These are phyloP conservation scores for Podaxis sp. DNA, from an alignment of 768 basidiomycete species.

Conservation along the genomic window DNA sequence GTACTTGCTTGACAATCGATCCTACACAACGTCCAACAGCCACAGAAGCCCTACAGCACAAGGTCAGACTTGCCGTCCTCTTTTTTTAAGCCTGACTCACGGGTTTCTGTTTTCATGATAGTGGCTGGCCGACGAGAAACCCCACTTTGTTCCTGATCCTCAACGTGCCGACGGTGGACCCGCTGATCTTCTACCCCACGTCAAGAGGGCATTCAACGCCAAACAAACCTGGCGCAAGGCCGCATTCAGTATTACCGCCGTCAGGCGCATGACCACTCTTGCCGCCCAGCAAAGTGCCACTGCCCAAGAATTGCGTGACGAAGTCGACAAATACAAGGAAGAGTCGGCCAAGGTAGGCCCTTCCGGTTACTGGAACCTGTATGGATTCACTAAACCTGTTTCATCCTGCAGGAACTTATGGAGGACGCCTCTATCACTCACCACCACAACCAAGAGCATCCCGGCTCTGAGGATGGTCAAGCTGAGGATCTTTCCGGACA, in stretches of 20 bases:
- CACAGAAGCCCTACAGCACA: constrained; percentile 67
- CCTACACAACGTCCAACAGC: constrained; percentile 81
- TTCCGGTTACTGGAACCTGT: neutral
- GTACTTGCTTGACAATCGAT: constrained; percentile 81
- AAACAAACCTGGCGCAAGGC: constrained; percentile 88
- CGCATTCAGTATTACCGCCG: constrained; percentile 81
- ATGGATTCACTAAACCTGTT: neutral
- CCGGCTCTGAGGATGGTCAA: neutral
- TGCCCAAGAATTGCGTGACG: constrained; percentile 52
- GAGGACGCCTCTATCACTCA: constrained; percentile 20
- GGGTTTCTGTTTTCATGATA: constrained; percentile 15
- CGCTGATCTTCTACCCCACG: constrained; percentile 81
- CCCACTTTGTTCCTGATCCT: constrained; percentile 71
- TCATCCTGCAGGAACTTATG: constrained; percentile 8
- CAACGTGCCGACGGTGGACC: constrained; percentile 54
- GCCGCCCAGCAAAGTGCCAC: constrained; percentile 41
- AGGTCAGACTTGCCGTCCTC: constrained; percentile 30
- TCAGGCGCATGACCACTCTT: constrained; percentile 74
- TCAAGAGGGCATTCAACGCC: constrained; percentile 89
- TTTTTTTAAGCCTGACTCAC: neutral
- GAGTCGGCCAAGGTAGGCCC: constrained; percentile 63
- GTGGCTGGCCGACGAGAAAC: constrained; percentile 73
- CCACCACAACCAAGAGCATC: constrained; percentile 5
- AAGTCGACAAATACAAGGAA: constrained; percentile 70
- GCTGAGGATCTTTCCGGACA: constrained; percentile 5